These are phyloP conservation scores for Paramyrothecium sp. DNA, from an alignment of 2,329 filamentous ascomycete species.

Conservation along the genomic window DNA sequence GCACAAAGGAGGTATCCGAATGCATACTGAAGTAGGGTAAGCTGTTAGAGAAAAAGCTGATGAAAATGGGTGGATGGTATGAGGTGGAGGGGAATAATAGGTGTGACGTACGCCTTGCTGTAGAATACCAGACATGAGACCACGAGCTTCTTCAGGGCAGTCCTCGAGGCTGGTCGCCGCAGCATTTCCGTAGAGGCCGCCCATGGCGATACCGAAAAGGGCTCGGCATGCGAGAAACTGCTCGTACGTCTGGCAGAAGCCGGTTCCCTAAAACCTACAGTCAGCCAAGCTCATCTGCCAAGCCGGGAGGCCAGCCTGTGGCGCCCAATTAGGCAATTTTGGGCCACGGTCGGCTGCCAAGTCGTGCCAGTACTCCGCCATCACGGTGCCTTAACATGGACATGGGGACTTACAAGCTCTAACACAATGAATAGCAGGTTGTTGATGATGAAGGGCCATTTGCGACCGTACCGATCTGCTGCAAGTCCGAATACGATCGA, in stretches of 20 bases:
- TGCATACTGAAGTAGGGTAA: slow-evolving; percentile 41
- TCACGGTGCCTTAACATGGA: background rate
- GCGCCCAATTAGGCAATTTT: background rate
- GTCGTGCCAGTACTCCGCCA: no score
- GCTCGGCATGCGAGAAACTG: slow-evolving; percentile 74
- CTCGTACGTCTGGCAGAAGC: slow-evolving; percentile 65
- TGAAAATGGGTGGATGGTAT: no score
- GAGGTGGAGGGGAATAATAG: background rate
- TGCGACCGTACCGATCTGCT: slow-evolving; percentile 55
- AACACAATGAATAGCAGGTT: slow-evolving; percentile 70
- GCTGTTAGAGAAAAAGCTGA: slow-evolving; percentile 2
- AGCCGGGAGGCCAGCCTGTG: slow-evolving; percentile 8
- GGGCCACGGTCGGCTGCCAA: background rate
- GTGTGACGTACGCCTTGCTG: slow-evolving; percentile 59
- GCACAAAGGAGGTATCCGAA: slow-evolving; percentile 63
- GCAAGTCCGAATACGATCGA: slow-evolving; percentile 54
- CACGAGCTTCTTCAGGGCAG: slow-evolving; percentile 64
- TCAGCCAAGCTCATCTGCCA: slow-evolving; percentile 4
- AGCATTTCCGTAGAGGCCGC: slow-evolving; percentile 75
- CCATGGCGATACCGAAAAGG: slow-evolving; percentile 80
- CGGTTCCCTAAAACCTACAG: slow-evolving; percentile 50
- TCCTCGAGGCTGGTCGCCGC: slow-evolving; percentile 79
- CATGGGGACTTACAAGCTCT: slow-evolving; percentile 57
- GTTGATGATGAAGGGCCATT: slow-evolving; percentile 75
- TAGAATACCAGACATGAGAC: slow-evolving; percentile 72